These are phyloP conservation scores for Naematelia aurantialba DNA, from an alignment of 768 basidiomycete species.

Conservation along the genomic window DNA sequence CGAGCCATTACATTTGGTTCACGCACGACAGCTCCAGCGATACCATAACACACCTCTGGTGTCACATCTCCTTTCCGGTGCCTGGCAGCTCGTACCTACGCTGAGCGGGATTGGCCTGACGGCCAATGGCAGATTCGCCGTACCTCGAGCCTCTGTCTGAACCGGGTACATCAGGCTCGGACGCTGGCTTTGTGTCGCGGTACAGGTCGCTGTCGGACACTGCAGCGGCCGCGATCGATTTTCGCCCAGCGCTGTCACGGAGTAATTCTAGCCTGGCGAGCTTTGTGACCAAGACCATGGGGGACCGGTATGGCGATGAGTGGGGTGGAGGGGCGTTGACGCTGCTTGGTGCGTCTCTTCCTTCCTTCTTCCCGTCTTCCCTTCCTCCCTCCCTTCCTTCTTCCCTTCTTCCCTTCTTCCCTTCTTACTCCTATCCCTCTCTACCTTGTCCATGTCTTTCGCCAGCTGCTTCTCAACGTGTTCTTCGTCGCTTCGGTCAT, in stretches of 20 bases:
- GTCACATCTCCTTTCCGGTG: too few relatives aligned
- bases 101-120: too few relatives aligned
- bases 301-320: constrained; percentile 56
- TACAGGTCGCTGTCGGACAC: too few relatives aligned
- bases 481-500: neutral
- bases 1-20: too few relatives aligned
- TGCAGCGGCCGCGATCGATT: too few relatives aligned
- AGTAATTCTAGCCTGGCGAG: constrained; percentile 18
- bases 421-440: too few relatives aligned
- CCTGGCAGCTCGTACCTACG: too few relatives aligned
- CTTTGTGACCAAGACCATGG: constrained; percentile 16
- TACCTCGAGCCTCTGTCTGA: neutral
- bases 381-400: neutral
- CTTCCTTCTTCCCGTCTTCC: neutral
- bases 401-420: neutral
- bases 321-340: constrained; percentile 73
- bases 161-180: neutral
- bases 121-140: neutral
- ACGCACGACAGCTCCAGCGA: too few relatives aligned
- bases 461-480: too few relatives aligned
- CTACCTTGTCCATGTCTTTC: too few relatives aligned
- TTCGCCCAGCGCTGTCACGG: constrained; percentile 14
- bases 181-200: too few relatives aligned
- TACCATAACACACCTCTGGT: too few relatives aligned
- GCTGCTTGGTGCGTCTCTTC: constrained; percentile 47